Base-by-base conservation (phyloP, 345 rosid genomes). In the Populus deltoides region DNA sequence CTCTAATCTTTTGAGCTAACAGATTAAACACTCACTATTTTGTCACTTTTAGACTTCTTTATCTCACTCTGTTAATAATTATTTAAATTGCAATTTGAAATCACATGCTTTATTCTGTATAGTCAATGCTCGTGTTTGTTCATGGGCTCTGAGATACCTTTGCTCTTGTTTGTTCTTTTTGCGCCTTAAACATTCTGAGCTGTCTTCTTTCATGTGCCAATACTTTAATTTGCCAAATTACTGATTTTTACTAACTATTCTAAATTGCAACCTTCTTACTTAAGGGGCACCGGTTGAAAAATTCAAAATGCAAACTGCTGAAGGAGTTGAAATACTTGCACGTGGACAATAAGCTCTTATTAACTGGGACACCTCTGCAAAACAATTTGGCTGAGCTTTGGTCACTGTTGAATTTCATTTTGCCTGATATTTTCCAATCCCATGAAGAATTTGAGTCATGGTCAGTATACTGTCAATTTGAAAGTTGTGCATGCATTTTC, bases 361-460 rank as follows among this genome's bases (percentile, higher is more conserved):
- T 96, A 59, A 96, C 97, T 51, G 99, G 99, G 72, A 96, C 99
- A 6, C 99, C 99, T 75, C 85, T 96, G 82, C 99, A 96, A 76
- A 96, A 96, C 83, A 96, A 96, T 82, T 77, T 93, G 79, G 88
- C 97, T 2, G 99, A 96, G 92, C 97, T 96, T 71, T 96, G 99
- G 98, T 90, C 99, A n/a, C 79, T 96, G 86, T 77, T 96, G 83
- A 90, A 96, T 83, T 96, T 96, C 84, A 90, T 96, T 84, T 82
- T 96, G 80, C 99, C 98, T 66, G 98, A 96, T 85, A 91, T 96
- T 78, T 96, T 96, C 79, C 87, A 93, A 63, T 93, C 98, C 27
- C 97, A 86, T 84, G 97, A 88, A 68, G 99, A 96, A 84, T 96
- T 96, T 86, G 94, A 93, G 75, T 93, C 99, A 79, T 96, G 99